These are phyloP conservation scores for Ganoderma resinaceum DNA, from an alignment of 1,284 basidiomycete species.

Conservation along the genomic window DNA sequence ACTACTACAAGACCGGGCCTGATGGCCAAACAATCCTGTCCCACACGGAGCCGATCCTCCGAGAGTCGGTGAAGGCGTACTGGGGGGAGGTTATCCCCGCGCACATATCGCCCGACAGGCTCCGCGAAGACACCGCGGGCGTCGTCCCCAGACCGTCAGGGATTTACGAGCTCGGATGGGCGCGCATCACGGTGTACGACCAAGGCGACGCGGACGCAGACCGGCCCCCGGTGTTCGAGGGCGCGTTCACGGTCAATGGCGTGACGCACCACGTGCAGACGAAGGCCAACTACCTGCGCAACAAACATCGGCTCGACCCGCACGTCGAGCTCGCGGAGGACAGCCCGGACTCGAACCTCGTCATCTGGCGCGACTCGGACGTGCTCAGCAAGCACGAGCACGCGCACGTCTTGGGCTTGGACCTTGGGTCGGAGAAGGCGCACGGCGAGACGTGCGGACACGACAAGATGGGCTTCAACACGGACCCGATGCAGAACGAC, in stretches of 20 bases:
- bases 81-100: constrained; percentile 71
- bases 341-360: constrained; percentile 58
- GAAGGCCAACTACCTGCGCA: constrained; percentile 72
- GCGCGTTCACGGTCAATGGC: constrained; percentile 76
- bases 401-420: constrained; percentile 28
- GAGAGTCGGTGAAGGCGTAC: constrained; percentile 67
- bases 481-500: constrained; percentile 61
- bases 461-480: constrained; percentile 75
- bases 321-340: constrained; percentile 46
- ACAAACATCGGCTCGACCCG: constrained; percentile 67
- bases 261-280: constrained; percentile 79
- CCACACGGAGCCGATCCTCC: constrained; percentile 58
- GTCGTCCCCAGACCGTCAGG: constrained; percentile 51
- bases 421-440: constrained; percentile 29
- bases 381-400: constrained; percentile 60
- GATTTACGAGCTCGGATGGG: constrained; percentile 65
- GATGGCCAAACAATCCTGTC: constrained; percentile 55
- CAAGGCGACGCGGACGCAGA: constrained; percentile 60
- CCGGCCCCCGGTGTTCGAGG: constrained; percentile 71
- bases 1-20: constrained; percentile 57
- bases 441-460: constrained; percentile 64
- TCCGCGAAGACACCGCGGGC: constrained; percentile 67
- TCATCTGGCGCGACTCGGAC: constrained; percentile 79
- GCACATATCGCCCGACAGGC: constrained; percentile 54
- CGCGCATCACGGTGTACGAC: constrained; percentile 74